These are phyloP conservation scores for Meredithiella fracta DNA, from an alignment of 2,329 filamentous ascomycete genomes.

Conservation along the genomic window DNA sequence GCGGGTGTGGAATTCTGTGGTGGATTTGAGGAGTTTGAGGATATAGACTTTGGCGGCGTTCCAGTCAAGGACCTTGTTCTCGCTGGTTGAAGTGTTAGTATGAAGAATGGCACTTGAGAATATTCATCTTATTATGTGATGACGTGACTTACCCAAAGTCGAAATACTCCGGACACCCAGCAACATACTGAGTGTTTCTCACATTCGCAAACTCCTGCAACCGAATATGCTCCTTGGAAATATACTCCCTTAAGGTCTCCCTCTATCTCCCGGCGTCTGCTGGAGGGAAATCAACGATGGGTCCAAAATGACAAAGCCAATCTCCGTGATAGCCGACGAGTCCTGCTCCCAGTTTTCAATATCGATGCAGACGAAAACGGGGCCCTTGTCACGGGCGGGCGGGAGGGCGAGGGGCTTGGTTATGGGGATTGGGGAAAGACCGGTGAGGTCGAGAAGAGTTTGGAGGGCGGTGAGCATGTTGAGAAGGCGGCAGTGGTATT, in stretches of 20 bases:
- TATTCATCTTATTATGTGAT: background rate
- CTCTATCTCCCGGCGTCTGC: slow-evolving; percentile 42
- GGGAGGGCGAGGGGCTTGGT: background rate
- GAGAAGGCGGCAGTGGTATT: background rate
- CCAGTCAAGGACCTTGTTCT: background rate
- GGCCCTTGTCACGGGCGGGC: background rate
- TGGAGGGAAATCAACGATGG: slow-evolving; percentile 34
- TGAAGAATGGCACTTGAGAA: background rate
- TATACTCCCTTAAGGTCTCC: slow-evolving; percentile 49
- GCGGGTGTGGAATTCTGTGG: background rate
- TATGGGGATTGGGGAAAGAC: background rate
- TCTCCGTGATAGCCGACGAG: slow-evolving; percentile 56
- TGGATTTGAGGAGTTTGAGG: background rate
- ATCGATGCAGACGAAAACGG: slow-evolving; percentile 63
- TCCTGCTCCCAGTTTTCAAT: slow-evolving; percentile 63
- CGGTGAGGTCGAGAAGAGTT: background rate
- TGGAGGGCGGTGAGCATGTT: slow-evolving; percentile 31
- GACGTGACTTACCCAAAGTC: slow-evolving; percentile 47
- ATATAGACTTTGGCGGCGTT: background rate
- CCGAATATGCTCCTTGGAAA: slow-evolving; percentile 60
- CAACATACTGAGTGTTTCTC: slow-evolving; percentile 50
- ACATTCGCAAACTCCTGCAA: slow-evolving; percentile 52
- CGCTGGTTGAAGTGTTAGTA: background rate
- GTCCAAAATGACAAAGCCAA: slow-evolving; percentile 72
- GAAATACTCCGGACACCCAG: slow-evolving; percentile 58